phyloP scores from a whole-genome alignment of 75 land plant genomes.

The Sequoia sempervirens region DNA sequence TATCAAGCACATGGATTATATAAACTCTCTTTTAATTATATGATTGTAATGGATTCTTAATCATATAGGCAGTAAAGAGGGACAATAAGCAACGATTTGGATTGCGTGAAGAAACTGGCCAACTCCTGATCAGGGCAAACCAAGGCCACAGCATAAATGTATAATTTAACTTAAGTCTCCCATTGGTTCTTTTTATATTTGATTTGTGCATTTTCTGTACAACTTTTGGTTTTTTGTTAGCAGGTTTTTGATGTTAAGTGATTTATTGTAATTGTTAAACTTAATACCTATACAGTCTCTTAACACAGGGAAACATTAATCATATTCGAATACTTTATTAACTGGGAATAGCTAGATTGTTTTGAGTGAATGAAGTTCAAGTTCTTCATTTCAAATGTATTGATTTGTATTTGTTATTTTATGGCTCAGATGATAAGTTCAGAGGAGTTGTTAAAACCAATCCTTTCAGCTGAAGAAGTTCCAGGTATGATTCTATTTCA shows the following conservation, averaged over 20 bases:
- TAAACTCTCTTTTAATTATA: neutral
- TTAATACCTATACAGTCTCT: neutral
- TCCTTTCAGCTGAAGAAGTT: slow-evolving; percentile 68
- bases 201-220: neutral
- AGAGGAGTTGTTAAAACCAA: slow-evolving; percentile 57
- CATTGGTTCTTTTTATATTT: neutral
- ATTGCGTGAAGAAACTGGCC: slow-evolving; percentile 65
- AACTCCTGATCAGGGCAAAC: slow-evolving; percentile 81
- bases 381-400: neutral
- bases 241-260: neutral
- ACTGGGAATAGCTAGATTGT: neutral
- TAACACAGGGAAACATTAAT: neutral
- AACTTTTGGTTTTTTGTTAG: neutral
- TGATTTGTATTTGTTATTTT: neutral
- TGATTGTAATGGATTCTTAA: neutral
- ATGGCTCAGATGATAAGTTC: slow-evolving; percentile 39
- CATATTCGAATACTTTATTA: neutral
- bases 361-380: neutral
- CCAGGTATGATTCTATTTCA: slow-evolving; percentile 30
- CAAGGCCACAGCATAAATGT: slow-evolving; percentile 88
- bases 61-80: slow-evolving; percentile 67
- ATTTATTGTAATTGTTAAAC: neutral
- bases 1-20: neutral
- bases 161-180: neutral
- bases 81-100: slow-evolving; percentile 87